Evolutionary conservation across 306 rosid species (phyloP).

Genomic region (Quercus agrifolia): DNA sequence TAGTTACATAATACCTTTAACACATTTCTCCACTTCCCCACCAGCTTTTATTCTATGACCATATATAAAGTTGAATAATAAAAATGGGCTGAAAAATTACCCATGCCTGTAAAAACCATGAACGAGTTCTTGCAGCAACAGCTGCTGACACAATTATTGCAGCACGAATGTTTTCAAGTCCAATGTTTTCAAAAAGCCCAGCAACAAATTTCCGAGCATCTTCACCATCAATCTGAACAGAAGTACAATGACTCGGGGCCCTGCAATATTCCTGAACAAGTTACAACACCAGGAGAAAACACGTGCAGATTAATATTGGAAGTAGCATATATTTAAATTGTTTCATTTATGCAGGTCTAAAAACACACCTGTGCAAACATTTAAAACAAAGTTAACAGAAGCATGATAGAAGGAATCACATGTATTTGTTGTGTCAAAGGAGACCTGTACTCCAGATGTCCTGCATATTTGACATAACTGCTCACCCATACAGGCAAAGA

Average conservation of each 20-base stretch:
- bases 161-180: slow-evolving; percentile 54
- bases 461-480: slow-evolving; percentile 94
- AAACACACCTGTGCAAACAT: slow-evolving; percentile 72
- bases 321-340: slow-evolving; percentile 1
- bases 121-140: slow-evolving; percentile 83
- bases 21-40: too few relatives aligned
- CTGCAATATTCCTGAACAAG: slow-evolving; percentile 43
- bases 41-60: too few relatives aligned
- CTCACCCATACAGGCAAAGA: slow-evolving; percentile 45
- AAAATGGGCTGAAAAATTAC: slow-evolving; percentile 40
- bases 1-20: neutral
- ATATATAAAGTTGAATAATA: neutral
- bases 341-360: slow-evolving; percentile 3
- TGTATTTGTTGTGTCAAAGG: slow-evolving; percentile 67
- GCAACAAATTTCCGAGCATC: slow-evolving; percentile 68
- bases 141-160: slow-evolving; percentile 84
- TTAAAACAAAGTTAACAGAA: slow-evolving; percentile 65
- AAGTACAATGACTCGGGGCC: slow-evolving; percentile 43
- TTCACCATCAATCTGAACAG: slow-evolving; percentile 66
- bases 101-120: slow-evolving; percentile 86
- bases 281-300: slow-evolving; percentile 26
- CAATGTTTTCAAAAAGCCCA: slow-evolving; percentile 71
- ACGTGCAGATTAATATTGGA: slow-evolving; percentile 1
- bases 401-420: slow-evolving; percentile 79
- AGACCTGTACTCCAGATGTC: slow-evolving; percentile 68